These are phyloP conservation scores for Phytopythium helicoides DNA, from an alignment of 352 stramenopile species.

Conservation along the genomic window DNA sequence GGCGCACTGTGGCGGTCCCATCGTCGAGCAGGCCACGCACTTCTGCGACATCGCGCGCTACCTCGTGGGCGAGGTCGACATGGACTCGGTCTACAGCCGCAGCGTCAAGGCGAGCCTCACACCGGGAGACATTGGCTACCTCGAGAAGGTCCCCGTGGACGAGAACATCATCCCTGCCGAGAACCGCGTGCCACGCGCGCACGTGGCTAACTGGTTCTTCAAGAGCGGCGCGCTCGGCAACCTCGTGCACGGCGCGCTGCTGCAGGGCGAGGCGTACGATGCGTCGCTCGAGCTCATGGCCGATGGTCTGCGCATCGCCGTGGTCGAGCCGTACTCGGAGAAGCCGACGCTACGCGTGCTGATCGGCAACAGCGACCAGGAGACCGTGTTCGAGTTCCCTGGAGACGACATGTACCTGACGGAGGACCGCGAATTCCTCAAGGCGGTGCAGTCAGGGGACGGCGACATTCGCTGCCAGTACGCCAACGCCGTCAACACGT, in stretches of 20 bases:
- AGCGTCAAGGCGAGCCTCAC: constrained; percentile 43
- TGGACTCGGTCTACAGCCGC: constrained; percentile 34
- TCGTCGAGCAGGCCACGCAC: constrained; percentile 41
- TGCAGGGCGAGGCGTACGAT: constrained; percentile 31
- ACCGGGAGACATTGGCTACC: constrained; percentile 21
- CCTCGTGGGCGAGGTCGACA: constrained; percentile 30
- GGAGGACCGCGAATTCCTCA: constrained; percentile 32
- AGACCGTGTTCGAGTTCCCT: constrained; percentile 27
- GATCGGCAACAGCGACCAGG: constrained; percentile 22
- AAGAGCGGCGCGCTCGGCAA: constrained; percentile 29
- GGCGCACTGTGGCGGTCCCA: constrained; percentile 31
- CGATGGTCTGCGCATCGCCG: constrained; percentile 28
- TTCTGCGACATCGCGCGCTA: constrained; percentile 34
- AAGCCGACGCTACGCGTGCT: constrained; percentile 29
- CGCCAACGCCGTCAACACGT: constrained; percentile 30
- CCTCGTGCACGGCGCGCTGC: constrained; percentile 29
- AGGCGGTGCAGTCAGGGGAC: constrained; percentile 13
- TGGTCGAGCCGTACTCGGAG: constrained; percentile 39
- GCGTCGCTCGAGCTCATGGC: too few species aligned
- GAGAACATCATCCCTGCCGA: constrained; percentile 15
- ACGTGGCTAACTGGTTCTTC: constrained; percentile 37
- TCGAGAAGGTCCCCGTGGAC: constrained; percentile 32
- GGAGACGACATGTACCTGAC: constrained; percentile 44
- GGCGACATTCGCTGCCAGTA: constrained; percentile 29
- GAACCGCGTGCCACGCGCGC: constrained; percentile 30